Evolutionary conservation across 176 grass and related monocot species (phyloP), one percentile per base, ranked within the genome.

Genomic region (Juncus inflexus): DNA sequence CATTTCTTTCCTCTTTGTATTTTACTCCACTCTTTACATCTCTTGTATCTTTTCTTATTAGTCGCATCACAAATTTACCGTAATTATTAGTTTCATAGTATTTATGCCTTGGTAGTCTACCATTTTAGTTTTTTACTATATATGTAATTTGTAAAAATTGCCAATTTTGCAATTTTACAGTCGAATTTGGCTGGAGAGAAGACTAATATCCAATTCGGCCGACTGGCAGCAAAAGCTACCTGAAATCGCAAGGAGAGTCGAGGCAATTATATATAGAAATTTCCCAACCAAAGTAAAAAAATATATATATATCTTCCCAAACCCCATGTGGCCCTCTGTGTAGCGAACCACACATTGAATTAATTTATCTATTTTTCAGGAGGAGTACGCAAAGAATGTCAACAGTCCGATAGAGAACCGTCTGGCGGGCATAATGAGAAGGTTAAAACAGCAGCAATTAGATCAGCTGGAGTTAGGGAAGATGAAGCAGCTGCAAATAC

Each of bases 301-400:
- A 5, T 9, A 47, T 9, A 9, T 6, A 6, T 9, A 6, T 47
- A 47, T 47, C 6, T 47, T 47, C 6, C 6, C 9, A 47, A 5
- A 47, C 9, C 43, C 43, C 43, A 2, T 47, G 43, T 47, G 9
- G 9, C 43, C 43, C 43, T 47, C 9, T 2, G 9, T 9, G 43
- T 47, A 47, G 9, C 43, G 4, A 47, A 47, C 43, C 19, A 28
- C 1, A 28, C 19, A 28, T 28, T 28, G 19, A 28, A 28, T 6
- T 67, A 35, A 28, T 28, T 51, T 51, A 19, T 71, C 82, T 13
- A 75, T 58, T 77, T 67, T 75, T 55, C 95, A 99, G 95, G 78
- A 53, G 71, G 89, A 87, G 2, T 99, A 99, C 65, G 60, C 49
- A 36, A 90, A 36, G 68, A 86, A 92, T 84, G 80, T 75, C 73